phyloP scores from a whole-genome alignment of 495 filamentous ascomycete species.

The Aspergillus affinis region DNA sequence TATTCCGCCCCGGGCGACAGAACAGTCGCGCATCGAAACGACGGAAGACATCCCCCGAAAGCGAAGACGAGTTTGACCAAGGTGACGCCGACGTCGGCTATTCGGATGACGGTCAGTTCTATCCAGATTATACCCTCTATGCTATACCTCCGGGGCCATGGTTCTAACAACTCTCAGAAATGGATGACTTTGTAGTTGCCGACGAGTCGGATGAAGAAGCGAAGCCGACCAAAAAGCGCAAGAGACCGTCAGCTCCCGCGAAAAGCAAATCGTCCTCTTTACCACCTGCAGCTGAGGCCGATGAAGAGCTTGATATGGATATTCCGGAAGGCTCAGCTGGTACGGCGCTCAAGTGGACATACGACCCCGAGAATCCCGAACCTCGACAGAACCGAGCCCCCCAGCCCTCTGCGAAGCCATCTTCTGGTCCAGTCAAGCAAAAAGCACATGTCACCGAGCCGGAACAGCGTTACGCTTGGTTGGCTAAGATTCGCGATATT shows the following conservation, averaged over 20 bases:
- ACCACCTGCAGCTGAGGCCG: constrained; percentile 46
- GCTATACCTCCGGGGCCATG: background rate
- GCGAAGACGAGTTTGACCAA: constrained; percentile 69
- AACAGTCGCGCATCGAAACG: constrained; percentile 46
- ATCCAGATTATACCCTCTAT: background rate
- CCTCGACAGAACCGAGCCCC: constrained; percentile 54
- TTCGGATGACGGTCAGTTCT: constrained; percentile 62
- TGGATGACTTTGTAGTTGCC: constrained; percentile 80
- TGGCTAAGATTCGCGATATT: constrained; percentile 79
- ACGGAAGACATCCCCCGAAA: constrained; percentile 52
- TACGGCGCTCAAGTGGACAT: constrained; percentile 81
- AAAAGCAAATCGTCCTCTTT: constrained; percentile 56
- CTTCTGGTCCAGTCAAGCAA: constrained; percentile 60
- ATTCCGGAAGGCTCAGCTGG: constrained; percentile 59
- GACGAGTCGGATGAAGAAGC: constrained; percentile 81
- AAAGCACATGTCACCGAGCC: constrained; percentile 78
- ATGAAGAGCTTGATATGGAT: constrained; percentile 52
- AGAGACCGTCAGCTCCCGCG: constrained; percentile 52
- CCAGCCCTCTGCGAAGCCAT: constrained; percentile 38
- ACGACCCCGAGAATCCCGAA: constrained; percentile 72
- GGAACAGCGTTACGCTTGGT: constrained; percentile 82
- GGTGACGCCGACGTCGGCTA: constrained; percentile 51
- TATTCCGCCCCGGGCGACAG: constrained; percentile 44
- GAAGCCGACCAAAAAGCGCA: constrained; percentile 67
- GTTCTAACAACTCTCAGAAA: constrained; percentile 50